These are phyloP conservation scores for Hawksworthiomyces lignivorus DNA, from an alignment of 2,329 filamentous ascomycete species.

Conservation along the genomic window DNA sequence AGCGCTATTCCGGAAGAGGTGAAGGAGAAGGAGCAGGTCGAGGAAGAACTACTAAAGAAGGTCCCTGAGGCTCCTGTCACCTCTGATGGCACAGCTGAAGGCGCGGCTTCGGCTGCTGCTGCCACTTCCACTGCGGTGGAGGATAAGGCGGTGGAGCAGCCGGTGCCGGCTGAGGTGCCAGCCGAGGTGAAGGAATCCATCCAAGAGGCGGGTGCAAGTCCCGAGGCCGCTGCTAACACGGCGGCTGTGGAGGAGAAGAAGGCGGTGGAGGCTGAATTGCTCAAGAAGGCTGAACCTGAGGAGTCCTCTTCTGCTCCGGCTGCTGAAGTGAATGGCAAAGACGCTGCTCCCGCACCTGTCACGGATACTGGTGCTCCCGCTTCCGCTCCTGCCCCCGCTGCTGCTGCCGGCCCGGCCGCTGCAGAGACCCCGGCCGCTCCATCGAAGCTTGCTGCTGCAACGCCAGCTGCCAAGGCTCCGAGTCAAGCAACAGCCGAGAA, in stretches of 20 bases:
- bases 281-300: conserved; percentile 46
- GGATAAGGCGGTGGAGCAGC: conserved; percentile 31
- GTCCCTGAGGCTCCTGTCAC: conserved; percentile 53
- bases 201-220: conserved; percentile 47
- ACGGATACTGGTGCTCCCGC: conserved; percentile 26
- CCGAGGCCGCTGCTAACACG: conserved; percentile 64
- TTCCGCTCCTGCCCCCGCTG: conserved; percentile 3
- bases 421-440: neutral
- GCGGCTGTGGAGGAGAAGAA: conserved; percentile 69
- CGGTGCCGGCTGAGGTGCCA: conserved; percentile 35
- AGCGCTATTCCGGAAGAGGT: conserved; percentile 59
- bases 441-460: neutral
- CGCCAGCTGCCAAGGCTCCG: conserved; percentile 20
- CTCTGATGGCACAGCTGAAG: conserved; percentile 38
- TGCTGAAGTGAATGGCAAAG: conserved; percentile 30
- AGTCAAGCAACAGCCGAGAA: conserved; percentile 38
- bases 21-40: conserved; percentile 61
- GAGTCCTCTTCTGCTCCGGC: conserved; percentile 19
- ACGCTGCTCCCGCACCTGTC: conserved; percentile 26
- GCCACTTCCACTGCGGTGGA: conserved; percentile 29
- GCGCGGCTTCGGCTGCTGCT: conserved; percentile 10
- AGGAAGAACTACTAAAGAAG: conserved; percentile 62
- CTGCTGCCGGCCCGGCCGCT: conserved; percentile 4
- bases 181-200: conserved; percentile 51
- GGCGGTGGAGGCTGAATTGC: conserved; percentile 64